These are phyloP conservation scores for Metschnikowia cubensis DNA, from an alignment of 805 yeast genomes.

Conservation along the genomic window DNA sequence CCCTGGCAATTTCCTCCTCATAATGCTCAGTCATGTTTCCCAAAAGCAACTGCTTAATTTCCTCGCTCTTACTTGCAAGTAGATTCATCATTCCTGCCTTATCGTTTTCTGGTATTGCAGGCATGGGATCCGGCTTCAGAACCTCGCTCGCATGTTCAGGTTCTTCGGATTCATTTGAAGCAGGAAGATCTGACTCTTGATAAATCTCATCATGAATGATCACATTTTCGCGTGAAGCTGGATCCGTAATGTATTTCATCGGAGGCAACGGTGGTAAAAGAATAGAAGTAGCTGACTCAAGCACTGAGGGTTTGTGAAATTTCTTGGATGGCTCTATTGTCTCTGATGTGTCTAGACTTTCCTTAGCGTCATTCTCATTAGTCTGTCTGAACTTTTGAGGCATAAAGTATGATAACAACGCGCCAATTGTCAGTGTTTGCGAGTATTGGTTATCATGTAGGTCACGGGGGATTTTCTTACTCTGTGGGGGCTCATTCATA, in stretches of 20 bases:
- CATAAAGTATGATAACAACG: constrained; percentile 37
- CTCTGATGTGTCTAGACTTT: not conserved
- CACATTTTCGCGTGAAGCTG: constrained; percentile 56
- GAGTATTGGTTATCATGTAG: constrained; percentile 16
- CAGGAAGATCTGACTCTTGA: constrained; percentile 48
- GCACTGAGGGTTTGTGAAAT: constrained; percentile 69
- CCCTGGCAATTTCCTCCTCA: constrained; percentile 82
- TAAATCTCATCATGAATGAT: constrained; percentile 84
- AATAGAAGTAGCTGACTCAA: constrained; percentile 74
- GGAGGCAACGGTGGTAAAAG: constrained; percentile 80
- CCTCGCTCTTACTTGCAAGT: constrained; percentile 17
- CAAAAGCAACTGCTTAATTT: constrained; percentile 13
- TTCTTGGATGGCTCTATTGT: constrained; percentile 11
- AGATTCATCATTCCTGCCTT: constrained; percentile 14
- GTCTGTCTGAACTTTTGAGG: constrained; percentile 35
- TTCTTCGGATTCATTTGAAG: not conserved
- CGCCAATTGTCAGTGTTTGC: constrained; percentile 29
- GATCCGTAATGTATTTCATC: constrained; percentile 61
- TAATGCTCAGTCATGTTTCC: constrained; percentile 35
- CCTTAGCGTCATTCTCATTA: constrained; percentile 4
- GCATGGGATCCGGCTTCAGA: not conserved
- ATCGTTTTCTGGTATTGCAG: constrained; percentile 1
- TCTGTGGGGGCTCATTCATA: not conserved
- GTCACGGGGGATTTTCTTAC: constrained; percentile 20
- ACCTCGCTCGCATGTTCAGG: not conserved